These are phyloP conservation scores for Pestalotiopsis sp. DNA, from an alignment of 2,329 filamentous ascomycete genomes.

Conservation along the genomic window DNA sequence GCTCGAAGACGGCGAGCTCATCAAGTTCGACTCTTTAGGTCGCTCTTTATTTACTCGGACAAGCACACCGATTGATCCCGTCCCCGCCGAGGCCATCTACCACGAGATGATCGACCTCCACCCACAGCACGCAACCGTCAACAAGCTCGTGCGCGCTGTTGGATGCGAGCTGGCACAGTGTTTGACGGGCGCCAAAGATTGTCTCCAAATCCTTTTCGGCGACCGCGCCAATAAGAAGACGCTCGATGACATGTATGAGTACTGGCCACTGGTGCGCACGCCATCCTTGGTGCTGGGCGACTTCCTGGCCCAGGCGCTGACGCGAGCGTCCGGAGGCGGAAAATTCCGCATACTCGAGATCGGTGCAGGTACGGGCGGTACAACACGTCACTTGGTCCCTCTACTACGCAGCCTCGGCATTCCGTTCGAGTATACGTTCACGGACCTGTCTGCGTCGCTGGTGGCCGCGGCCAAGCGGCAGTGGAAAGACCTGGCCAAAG, in stretches of 20 bases:
- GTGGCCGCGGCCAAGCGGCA: constrained; percentile 28
- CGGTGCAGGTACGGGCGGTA: constrained; percentile 46
- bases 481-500: constrained; percentile 21
- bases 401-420: constrained; percentile 25
- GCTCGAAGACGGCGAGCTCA: constrained; percentile 30
- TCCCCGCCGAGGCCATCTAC: constrained; percentile 15
- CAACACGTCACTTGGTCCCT: constrained; percentile 35
- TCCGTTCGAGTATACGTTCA: constrained; percentile 41
- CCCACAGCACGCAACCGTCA: constrained; percentile 18
- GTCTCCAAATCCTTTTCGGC: constrained; percentile 25
- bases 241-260: constrained; percentile 26
- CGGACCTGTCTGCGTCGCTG: constrained; percentile 40
- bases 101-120: constrained; percentile 14
- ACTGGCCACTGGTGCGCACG: constrained; percentile 21
- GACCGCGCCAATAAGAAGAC: constrained; percentile 19
- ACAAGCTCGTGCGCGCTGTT: constrained; percentile 21
- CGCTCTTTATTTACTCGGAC: constrained; percentile 8
- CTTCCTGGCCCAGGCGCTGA: constrained; percentile 18
- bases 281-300: constrained; percentile 20
- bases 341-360: constrained; percentile 42
- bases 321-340: constrained; percentile 1
- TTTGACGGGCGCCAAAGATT: constrained; percentile 23
- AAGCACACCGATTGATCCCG: constrained; percentile 10
- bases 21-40: background rate
- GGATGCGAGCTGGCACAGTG: constrained; percentile 23